A percentile compares a stretch with the other conserved stretches of the same genome.
These are phyloP conservation scores for Cordyceps pruinosa DNA, from an alignment of 2,329 filamentous ascomycete species.

Conservation along the genomic window DNA sequence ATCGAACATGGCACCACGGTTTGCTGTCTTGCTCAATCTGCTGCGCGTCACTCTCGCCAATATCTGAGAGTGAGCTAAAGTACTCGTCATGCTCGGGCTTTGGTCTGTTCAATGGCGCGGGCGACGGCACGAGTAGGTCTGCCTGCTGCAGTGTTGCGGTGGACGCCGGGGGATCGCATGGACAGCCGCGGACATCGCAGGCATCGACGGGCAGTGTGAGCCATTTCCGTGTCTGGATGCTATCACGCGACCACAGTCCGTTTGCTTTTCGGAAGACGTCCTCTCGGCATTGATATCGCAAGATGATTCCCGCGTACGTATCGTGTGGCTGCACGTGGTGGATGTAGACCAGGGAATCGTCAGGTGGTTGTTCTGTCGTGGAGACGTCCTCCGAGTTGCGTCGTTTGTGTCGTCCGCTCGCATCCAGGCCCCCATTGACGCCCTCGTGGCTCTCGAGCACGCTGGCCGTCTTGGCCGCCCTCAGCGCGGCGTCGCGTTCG, in stretches of 20 bases:
- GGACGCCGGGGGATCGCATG: constrained; percentile 48
- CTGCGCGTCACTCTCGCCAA: constrained; percentile 22
- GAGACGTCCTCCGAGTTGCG: constrained; percentile 60
- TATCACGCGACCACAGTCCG: constrained; percentile 90
- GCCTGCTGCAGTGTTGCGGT: constrained; percentile 33
- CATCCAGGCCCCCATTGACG: constrained; percentile 51
- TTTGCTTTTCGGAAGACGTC: constrained; percentile 82
- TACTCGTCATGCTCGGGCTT: constrained; percentile 33
- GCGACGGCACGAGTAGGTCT: constrained; percentile 47
- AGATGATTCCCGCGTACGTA: constrained; percentile 83
- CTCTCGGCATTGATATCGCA: constrained; percentile 82
- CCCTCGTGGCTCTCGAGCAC: constrained; percentile 56
- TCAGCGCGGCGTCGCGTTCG: constrained; percentile 48
- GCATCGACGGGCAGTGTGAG: constrained; percentile 84
- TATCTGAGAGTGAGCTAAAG: constrained; percentile 30
- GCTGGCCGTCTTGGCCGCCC: constrained; percentile 50
- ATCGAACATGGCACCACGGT: constrained; percentile 81
- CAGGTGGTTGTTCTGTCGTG: constrained; percentile 49
- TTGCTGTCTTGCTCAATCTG: constrained; percentile 45
- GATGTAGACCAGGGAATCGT: constrained; percentile 80
- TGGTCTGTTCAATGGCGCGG: constrained; percentile 24
- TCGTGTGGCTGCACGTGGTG: constrained; percentile 78
- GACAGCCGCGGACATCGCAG: constrained; percentile 73
- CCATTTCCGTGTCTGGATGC: constrained; percentile 73
- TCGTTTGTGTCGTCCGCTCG: constrained; percentile 53